phyloP scores from a whole-genome alignment of 202 grass and related monocot species.

The Setaria italica region DNA sequence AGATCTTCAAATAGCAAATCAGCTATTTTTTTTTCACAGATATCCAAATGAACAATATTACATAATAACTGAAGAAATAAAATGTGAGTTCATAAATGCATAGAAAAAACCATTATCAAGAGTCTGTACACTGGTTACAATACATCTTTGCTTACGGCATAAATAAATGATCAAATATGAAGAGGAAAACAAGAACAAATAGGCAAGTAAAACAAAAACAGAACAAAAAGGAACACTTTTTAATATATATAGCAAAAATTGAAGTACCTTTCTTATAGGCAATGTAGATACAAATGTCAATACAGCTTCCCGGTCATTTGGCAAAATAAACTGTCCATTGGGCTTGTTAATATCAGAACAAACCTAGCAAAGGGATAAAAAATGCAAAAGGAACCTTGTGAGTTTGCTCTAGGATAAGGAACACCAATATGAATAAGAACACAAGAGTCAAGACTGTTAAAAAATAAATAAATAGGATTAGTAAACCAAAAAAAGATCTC shows the following conservation, averaged over 20 bases:
- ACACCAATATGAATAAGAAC: not conserved
- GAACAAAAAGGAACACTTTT: not conserved
- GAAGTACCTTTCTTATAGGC: constrained; percentile 87
- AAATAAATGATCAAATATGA: constrained; percentile 10
- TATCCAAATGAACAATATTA: constrained; percentile 28
- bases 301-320: constrained; percentile 71
- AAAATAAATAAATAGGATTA: not conserved
- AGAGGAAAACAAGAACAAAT: not conserved
- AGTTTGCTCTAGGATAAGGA: constrained; percentile 4
- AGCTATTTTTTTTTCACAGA: constrained; percentile 38
- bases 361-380: constrained; percentile 64
- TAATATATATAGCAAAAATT: constrained; percentile 17
- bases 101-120: constrained; percentile 24
- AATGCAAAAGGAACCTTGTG: constrained; percentile 10
- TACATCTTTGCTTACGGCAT: not conserved
- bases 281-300: constrained; percentile 88
- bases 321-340: constrained; percentile 95
- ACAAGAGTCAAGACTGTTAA: not conserved
- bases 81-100: constrained; percentile 30
- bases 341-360: constrained; percentile 99
- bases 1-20: constrained; percentile 67
- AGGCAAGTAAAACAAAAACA: constrained; percentile 11
- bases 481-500: constrained; percentile 10
- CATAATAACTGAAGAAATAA: constrained; percentile 12
- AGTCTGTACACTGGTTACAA: constrained; percentile 12